Evolutionary conservation across 495 filamentous ascomycete genomes (phyloP).

Genomic region (Gamarada debralockiae): DNA sequence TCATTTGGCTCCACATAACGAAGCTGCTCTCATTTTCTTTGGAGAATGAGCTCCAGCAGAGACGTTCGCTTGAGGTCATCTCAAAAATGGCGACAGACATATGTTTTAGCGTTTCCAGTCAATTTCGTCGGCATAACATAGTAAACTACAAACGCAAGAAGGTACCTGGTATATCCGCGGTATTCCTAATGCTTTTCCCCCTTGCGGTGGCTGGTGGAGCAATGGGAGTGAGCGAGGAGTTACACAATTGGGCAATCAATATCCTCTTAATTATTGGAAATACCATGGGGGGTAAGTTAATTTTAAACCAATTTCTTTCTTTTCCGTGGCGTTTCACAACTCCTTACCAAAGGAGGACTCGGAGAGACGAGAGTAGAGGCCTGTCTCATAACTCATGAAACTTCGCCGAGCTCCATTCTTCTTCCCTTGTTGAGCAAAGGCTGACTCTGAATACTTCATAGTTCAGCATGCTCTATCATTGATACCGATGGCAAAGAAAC

Average conservation of each 20-base stretch:
- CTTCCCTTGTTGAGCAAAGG: too few relatives aligned
- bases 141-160: background rate
- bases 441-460: too few relatives aligned
- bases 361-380: too few relatives aligned
- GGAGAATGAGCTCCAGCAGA: conserved; percentile 1
- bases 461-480: conserved; percentile 18
- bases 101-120: conserved; percentile 11
- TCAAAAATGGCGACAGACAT: conserved; percentile 14
- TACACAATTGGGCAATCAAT: conserved; percentile 29
- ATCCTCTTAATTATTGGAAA: conserved; percentile 29
- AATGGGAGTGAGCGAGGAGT: conserved; percentile 21
- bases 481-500: conserved; percentile 5
- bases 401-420: too few relatives aligned
- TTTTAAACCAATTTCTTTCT: too few relatives aligned
- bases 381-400: too few relatives aligned
- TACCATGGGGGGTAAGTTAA: conserved; percentile 22
- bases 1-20: conserved; percentile 4
- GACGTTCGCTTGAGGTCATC: conserved; percentile 9
- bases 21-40: background rate
- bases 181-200: background rate
- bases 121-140: conserved; percentile 3
- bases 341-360: too few relatives aligned
- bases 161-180: background rate
- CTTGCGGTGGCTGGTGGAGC: background rate
- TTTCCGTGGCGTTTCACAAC: too few relatives aligned